Evolutionary conservation across 169 alveolate genomes (phyloP).

Genomic region (Fabrea salina): DNA sequence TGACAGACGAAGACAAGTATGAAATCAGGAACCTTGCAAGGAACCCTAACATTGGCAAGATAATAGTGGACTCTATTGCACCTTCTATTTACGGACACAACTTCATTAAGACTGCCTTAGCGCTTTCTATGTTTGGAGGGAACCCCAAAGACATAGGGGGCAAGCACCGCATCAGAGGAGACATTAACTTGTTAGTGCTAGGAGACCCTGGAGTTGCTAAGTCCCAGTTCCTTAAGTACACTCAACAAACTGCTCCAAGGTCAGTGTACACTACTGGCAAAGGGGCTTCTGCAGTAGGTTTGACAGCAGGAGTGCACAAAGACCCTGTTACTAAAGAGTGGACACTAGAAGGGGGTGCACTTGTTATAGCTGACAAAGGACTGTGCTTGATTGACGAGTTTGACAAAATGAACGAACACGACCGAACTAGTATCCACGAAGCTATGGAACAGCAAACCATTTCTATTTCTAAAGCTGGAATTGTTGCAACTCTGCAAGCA

Average conservation of each 20-base stretch:
- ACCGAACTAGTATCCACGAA: constrained; percentile 99
- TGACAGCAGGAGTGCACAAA: constrained; percentile 94
- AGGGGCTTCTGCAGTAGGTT: constrained; percentile 99
- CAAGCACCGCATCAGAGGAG: constrained; percentile 96
- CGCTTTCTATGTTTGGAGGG: constrained; percentile 93
- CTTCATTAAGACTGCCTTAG: constrained; percentile 87
- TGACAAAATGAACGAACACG: constrained; percentile 99
- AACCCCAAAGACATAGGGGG: constrained; percentile 91
- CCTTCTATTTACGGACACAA: constrained; percentile 98
- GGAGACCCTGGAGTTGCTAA: constrained; percentile 99
- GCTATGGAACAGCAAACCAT: constrained; percentile 99
- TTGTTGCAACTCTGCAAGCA: constrained; percentile 96
- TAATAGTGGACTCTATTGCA: constrained; percentile 94
- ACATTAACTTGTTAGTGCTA: constrained; percentile 91
- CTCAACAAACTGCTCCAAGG: constrained; percentile 95
- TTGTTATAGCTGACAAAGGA: constrained; percentile 98
- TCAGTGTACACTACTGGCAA: constrained; percentile 95
- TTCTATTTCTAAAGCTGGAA: constrained; percentile 98
- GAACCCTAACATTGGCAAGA: constrained; percentile 92
- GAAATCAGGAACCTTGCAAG: constrained; percentile 88
- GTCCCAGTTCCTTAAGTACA: constrained; percentile 97
- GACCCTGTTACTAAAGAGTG: constrained; percentile 98
- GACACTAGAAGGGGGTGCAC: constrained; percentile 99
- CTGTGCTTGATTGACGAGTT: constrained; percentile 99
- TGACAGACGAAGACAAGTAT: constrained; percentile 93